phyloP scores from a whole-genome alignment of 169 alveolate species.

The Neospora caninum region DNA sequence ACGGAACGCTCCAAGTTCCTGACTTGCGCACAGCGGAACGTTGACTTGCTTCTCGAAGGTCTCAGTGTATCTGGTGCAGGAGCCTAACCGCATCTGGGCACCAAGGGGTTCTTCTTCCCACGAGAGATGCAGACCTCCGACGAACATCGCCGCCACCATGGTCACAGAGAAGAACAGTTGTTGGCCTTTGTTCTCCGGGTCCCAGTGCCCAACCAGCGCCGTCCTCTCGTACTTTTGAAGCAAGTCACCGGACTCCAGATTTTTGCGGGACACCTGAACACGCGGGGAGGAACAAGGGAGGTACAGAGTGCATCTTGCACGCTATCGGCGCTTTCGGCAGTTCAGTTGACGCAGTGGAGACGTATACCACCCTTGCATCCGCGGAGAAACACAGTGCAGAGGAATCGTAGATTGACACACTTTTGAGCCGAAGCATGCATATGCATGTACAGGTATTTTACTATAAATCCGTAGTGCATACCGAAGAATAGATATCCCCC shows the following conservation, averaged over 20 bases:
- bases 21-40: conserved; percentile 53
- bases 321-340: not conserved
- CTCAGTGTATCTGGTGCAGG: conserved; percentile 22
- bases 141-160: conserved; percentile 57
- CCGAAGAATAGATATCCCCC: too few relatives aligned
- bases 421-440: not conserved
- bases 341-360: not conserved
- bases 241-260: not conserved
- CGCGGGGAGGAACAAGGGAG: not conserved
- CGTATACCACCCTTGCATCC: too few relatives aligned
- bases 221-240: conserved; percentile 51
- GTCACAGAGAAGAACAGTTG: conserved; percentile 54
- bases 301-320: not conserved
- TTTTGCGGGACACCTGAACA: conserved; percentile 37
- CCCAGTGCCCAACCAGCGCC: conserved; percentile 51
- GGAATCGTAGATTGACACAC: not conserved
- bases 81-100: not conserved
- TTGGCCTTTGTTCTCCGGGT: conserved; percentile 32
- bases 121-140: conserved; percentile 47
- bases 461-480: not conserved
- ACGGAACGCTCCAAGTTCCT: conserved; percentile 54
- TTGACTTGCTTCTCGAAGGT: not conserved
- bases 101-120: not conserved
- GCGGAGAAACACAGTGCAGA: not conserved
- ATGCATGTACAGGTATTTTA: not conserved